Percentiles rank a stretch among this genome's conserved stretches.
phyloP scores from a whole-genome alignment of 495 filamentous ascomycete species.

The Aspergillus nidulans region DNA sequence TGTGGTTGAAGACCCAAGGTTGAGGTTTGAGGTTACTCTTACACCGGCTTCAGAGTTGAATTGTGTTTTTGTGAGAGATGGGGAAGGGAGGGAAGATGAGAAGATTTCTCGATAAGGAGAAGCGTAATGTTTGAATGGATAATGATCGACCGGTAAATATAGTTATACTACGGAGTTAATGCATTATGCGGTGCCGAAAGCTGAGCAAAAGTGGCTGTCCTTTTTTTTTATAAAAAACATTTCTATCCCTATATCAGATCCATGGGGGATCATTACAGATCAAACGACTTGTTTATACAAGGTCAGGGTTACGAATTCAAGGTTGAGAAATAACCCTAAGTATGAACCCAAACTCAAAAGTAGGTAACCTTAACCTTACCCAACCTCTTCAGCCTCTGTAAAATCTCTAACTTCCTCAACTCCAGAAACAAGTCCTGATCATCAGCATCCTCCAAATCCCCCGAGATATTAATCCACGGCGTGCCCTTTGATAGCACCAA shows the following conservation, averaged over 20 bases:
- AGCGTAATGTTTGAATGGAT: too few species aligned
- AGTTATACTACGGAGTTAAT: too few species aligned
- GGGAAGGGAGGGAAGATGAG: constrained; percentile 10
- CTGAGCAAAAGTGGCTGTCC: too few species aligned
- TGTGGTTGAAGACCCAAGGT: constrained; percentile 31
- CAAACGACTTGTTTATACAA: too few species aligned
- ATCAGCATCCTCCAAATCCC: constrained; percentile 35
- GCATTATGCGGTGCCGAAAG: too few species aligned
- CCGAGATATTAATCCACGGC: constrained; percentile 22
- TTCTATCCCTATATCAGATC: too few species aligned
- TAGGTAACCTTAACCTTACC: constrained; percentile 24
- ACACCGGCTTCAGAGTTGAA: constrained; percentile 40
- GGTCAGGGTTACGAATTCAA: too few species aligned
- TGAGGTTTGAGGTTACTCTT: constrained; percentile 39
- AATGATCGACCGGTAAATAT: too few species aligned
- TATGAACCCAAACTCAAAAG: constrained; percentile 8
- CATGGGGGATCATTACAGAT: too few species aligned
- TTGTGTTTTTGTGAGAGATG: constrained; percentile 40
- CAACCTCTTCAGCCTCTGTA: constrained; percentile 37
- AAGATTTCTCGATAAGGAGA: not conserved
- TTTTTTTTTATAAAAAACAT: too few species aligned
- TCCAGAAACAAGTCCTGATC: constrained; percentile 41
- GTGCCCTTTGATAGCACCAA: constrained; percentile 12
- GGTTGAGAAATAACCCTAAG: not conserved
- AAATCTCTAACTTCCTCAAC: constrained; percentile 37